Evolutionary conservation across 1,139 yeast species (phyloP).

Genomic region (Trichomonascaceae sp.): DNA sequence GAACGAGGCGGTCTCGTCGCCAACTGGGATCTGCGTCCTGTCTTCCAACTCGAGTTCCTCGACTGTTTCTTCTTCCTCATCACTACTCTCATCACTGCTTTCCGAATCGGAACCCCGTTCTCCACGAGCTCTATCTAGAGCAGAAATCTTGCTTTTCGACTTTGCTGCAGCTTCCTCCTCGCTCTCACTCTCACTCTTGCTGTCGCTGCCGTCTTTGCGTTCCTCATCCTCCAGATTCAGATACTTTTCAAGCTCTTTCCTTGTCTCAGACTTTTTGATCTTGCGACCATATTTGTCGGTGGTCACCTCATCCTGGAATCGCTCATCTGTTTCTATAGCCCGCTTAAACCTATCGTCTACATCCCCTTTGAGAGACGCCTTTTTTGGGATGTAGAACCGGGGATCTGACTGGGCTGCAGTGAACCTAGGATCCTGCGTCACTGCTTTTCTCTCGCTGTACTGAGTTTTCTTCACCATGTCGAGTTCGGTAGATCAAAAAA

Average conservation of each 20-base stretch:
- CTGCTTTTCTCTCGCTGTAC: conserved; percentile 20
- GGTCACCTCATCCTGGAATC: conserved; percentile 44
- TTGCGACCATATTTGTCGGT: conserved; percentile 84
- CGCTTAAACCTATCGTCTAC: conserved; percentile 79
- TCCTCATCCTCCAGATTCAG: conserved; percentile 39
- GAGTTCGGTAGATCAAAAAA: too few relatives aligned
- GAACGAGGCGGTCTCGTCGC: conserved; percentile 69
- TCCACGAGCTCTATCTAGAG: conserved; percentile 61
- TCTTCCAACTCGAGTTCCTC: conserved; percentile 48
- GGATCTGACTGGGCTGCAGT: conserved; percentile 77
- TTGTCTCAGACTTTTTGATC: conserved; percentile 32
- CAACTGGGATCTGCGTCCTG: conserved; percentile 52
- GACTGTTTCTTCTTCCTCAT: conserved; percentile 20
- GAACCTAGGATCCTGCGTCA: conserved; percentile 62
- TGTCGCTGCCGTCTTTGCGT: conserved; percentile 16
- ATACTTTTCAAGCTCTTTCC: conserved; percentile 47
- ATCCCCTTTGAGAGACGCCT: conserved; percentile 58
- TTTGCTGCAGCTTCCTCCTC: conserved; percentile 7
- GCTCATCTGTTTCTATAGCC: conserved; percentile 40
- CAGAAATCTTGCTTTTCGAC: conserved; percentile 8
- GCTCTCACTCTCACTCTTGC: conserved; percentile 17
- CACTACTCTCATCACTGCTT: conserved; percentile 23
- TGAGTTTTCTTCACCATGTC: conserved; percentile 3
- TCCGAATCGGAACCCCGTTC: conserved; percentile 37
- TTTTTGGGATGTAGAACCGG: conserved; percentile 63